Percentiles rank a stretch among this genome's conserved stretches.
Conservation (phyloP, 2,329 filamentous ascomycete genomes). For the Parasarocladium wereldwijsianum region DNA sequence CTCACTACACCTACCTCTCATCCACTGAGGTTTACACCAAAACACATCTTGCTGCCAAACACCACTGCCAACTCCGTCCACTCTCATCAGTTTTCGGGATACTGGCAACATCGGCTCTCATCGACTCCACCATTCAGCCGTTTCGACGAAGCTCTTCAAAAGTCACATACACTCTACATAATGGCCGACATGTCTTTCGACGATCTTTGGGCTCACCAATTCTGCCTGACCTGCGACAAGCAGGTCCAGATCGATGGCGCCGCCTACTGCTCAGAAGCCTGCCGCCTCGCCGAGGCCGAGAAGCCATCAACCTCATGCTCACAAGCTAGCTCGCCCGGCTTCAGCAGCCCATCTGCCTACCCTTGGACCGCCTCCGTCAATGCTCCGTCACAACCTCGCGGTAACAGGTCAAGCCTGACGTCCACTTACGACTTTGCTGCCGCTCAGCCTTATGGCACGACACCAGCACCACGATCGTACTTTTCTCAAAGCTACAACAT, state of each 20-base stretch:
- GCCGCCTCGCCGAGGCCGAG: constrained; percentile 77
- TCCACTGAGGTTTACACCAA: background rate
- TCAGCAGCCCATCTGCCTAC: constrained; percentile 33
- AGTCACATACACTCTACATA: constrained; percentile 9
- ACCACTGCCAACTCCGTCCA: no score
- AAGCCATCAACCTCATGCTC: constrained; percentile 45
- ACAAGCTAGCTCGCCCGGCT: constrained; percentile 40
- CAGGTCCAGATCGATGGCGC: constrained; percentile 57
- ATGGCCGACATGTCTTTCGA: constrained; percentile 34
- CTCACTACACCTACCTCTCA: background rate
- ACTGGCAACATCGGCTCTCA: background rate
- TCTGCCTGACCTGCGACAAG: constrained; percentile 87
- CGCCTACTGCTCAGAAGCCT: constrained; percentile 85
- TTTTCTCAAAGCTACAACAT: constrained; percentile 11
- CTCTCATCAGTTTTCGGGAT: background rate
- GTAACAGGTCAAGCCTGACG: constrained; percentile 47
- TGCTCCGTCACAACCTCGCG: constrained; percentile 2
- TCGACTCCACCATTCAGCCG: background rate
- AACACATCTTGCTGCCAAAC: no score
- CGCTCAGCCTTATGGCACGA: constrained; percentile 40
- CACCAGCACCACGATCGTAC: constrained; percentile 24
- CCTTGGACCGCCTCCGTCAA: constrained; percentile 9
- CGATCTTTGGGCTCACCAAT: constrained; percentile 68
- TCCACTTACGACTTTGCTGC: constrained; percentile 64
- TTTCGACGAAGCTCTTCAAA: background rate